Base-by-base conservation (phyloP, 73 alveolate genomes). In the Blepharisma stoltei region DNA sequence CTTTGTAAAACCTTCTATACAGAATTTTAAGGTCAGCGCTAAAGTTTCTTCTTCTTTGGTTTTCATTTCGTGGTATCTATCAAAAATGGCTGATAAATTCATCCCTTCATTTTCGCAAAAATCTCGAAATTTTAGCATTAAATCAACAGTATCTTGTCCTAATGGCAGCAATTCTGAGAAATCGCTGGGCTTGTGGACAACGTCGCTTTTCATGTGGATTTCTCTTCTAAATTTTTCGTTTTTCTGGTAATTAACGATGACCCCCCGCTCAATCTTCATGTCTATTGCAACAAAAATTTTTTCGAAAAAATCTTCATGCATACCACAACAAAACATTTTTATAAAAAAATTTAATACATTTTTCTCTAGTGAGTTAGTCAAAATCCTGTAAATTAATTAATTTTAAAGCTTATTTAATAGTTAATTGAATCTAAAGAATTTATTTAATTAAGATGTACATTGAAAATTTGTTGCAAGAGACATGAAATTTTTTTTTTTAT, bases 181-280 rank as follows among this genome's bases (percentile, higher is more conserved):
- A 25, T 60, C 73, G 5, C n/a, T 25, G 2, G 5, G 18, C 23
- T 60, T 60, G 14, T 60, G 14, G 18, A 25, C 73, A 8, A 14
- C 23, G 45, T 60, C 73, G 14, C 46, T n/a, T 9, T 25, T n/a
- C 46, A 9, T 14, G 18, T 25, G 14, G 48, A 60, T 8, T 1
- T 60, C 23, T 60, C 73, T n/a, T 60, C 73, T 14, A 4, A 60
- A 60, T 25, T 60, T 60, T 25, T 60, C 73, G 23, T 60, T 60
- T 60, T 60, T 60, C 73, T 60, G 73, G 45, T 14, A 60, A 60
- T 60, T n/a, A n/a, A n/a, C n/a, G n/a, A n/a, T n/a, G n/a, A n/a
- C n/a, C n/a, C n/a, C n/a, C n/a, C n/a, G n/a, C n/a, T n/a, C n/a
- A n/a, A n/a, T n/a, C n/a, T n/a, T n/a, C n/a, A n/a, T n/a, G n/a